Evolutionary conservation across 257 asterid species (phyloP).

Genomic region (Scutellaria baicalensis): DNA sequence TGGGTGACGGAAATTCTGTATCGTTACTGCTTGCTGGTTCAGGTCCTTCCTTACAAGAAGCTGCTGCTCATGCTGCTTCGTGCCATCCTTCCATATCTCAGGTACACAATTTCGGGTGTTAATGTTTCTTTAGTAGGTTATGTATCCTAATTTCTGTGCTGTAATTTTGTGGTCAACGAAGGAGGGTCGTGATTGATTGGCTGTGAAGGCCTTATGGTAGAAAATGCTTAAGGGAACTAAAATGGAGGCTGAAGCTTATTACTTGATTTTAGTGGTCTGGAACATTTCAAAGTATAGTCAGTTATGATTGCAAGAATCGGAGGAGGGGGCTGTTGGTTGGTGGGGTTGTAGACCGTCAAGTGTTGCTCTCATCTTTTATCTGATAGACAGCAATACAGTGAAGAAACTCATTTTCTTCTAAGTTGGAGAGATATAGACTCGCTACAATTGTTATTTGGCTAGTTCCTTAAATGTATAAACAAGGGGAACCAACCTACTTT

Average conservation of each 20-base stretch:
- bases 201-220: constrained; percentile 5
- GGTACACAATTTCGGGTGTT: constrained; percentile 29
- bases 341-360: background rate
- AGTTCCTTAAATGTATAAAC: background rate
- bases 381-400: background rate
- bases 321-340: background rate
- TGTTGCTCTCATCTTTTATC: background rate
- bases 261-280: background rate
- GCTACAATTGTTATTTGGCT: background rate
- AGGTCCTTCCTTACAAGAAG: constrained; percentile 69
- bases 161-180: background rate
- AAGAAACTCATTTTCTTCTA: background rate
- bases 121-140: background rate
- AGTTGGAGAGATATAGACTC: background rate
- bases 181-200: background rate
- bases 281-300: background rate
- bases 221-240: background rate
- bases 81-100: constrained; percentile 68
- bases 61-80: constrained; percentile 75
- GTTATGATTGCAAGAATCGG: background rate
- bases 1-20: constrained; percentile 57
- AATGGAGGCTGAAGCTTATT: background rate
- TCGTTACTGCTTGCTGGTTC: constrained; percentile 83
- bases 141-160: background rate
- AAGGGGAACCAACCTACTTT: background rate